Base-by-base conservation (phyloP, 73 alveolate genomes). In the Stentor coeruleus region DNA sequence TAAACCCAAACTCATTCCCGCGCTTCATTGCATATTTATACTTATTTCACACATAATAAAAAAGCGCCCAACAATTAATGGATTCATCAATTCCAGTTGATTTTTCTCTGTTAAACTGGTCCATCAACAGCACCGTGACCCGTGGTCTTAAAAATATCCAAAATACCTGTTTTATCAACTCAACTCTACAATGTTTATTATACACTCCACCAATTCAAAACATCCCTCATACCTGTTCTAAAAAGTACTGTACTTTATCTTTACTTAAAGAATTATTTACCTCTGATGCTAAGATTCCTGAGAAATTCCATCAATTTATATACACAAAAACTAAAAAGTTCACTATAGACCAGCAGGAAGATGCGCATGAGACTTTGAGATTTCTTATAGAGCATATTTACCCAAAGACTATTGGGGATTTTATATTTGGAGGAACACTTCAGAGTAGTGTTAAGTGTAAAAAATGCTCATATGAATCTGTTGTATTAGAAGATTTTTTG, bases 91-190 rank as follows among this genome's bases (percentile, higher is more conserved):
- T n/a, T n/a, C n/a, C n/a, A n/a, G n/a, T n/a, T n/a, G n/a, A n/a
- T n/a, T n/a, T n/a, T n/a, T n/a, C n/a, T n/a, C n/a, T n/a, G n/a
- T n/a, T n/a, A n/a, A n/a, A n/a, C n/a, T n/a, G n/a, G n/a, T n/a
- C n/a, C n/a, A n/a, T n/a, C n/a, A n/a, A n/a, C n/a, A n/a, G n/a
- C n/a, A n/a, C n/a, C n/a, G n/a, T n/a, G n/a, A n/a, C 26, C 14
- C 36, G 59, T n/a, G 84, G 84, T 3, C 42, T 73, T 30, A 39
- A 36, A 15, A 88, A 88, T 42, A 20, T 84, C 59, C 90, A 90
- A 6, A 88, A 88, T 59, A 88, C 93, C 3, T 88, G 93, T 84
- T 88, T 88, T 76, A 59, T 88, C 59, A 88, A 88, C 79, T 75
- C 93, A 15, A 87, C 87, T 14, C 84, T 88, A 81, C 86, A 88